A percentile compares a stretch with the other conserved stretches of the same genome.
Conservation (phyloP, 2,329 filamentous ascomycete species). For the Ascochyta koolunga region DNA sequence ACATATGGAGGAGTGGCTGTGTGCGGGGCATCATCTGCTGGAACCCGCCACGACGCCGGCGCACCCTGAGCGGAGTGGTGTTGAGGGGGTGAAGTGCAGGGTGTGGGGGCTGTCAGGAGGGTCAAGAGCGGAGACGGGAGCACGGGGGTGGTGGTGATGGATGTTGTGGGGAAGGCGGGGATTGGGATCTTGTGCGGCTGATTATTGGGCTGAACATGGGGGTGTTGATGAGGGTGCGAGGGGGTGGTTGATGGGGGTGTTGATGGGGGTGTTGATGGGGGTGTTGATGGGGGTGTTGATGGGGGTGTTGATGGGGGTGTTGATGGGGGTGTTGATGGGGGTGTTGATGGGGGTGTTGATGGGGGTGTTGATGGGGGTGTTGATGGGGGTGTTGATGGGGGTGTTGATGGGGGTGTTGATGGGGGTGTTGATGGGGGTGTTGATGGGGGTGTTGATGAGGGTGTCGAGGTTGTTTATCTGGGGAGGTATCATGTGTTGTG, state of each 20-base stretch:
- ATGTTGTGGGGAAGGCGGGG: conserved; percentile 88
- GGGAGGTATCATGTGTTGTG: no score
- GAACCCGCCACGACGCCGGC: conserved; percentile 8
- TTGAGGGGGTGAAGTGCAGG: not conserved
- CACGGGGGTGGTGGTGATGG: conserved; percentile 88
- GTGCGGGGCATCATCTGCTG: conserved; percentile 56
- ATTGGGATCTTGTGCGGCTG: conserved; percentile 89
- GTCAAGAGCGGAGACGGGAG: conserved; percentile 64
- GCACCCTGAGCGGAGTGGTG: conserved; percentile 26
- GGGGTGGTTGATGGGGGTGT: not conserved
- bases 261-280: not conserved
- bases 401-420: not conserved
- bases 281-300: not conserved
- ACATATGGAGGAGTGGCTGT: conserved; percentile 66
- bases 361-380: conserved; percentile 4
- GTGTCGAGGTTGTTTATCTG: not conserved
- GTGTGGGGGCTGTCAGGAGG: conserved; percentile 53
- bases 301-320: not conserved
- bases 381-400: not conserved
- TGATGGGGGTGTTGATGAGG: not conserved
- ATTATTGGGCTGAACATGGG: conserved; percentile 90
- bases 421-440: not conserved
- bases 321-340: not conserved
- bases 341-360: conserved; percentile 56
- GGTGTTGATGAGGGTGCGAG: conserved; percentile 36